These are phyloP conservation scores for Trametes maxima DNA, from an alignment of 768 basidiomycete genomes.

Conservation along the genomic window DNA sequence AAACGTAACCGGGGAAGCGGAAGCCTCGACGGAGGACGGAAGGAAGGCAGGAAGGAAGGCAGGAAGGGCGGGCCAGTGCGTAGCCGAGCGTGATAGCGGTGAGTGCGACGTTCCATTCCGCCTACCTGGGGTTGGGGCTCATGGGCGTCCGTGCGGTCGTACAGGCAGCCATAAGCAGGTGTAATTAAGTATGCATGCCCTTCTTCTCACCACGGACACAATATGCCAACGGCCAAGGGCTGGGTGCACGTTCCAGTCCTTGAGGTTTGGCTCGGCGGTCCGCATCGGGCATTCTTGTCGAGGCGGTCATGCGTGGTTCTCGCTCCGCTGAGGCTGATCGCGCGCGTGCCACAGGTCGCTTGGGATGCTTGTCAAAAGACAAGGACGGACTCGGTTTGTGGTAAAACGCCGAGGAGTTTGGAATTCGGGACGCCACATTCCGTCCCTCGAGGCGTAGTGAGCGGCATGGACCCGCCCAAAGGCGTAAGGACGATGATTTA, in stretches of 20 bases:
- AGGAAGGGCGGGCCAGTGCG: background rate
- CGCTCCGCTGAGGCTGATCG: background rate
- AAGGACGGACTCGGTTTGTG: constrained; percentile 2
- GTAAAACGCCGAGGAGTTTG: constrained; percentile 15
- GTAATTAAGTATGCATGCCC: background rate
- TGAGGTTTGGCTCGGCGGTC: background rate
- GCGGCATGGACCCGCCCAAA: background rate
- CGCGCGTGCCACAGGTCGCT: constrained; percentile 10
- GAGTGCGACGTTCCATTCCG: constrained; percentile 12
- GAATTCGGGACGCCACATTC: constrained; percentile 9
- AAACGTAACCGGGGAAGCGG: constrained; percentile 12
- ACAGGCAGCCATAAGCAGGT: constrained; percentile 8
- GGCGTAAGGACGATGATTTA: background rate
- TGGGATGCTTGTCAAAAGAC: background rate
- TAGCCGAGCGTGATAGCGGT: background rate
- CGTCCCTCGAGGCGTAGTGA: background rate
- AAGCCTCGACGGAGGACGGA: background rate
- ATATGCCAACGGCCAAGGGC: constrained; percentile 9
- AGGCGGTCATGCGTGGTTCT: background rate
- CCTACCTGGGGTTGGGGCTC: background rate
- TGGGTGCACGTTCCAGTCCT: background rate
- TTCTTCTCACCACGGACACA: constrained; percentile 10
- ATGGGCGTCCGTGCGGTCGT: background rate
- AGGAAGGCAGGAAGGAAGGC: background rate
- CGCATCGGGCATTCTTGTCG: constrained; percentile 8